Evolutionary conservation across 2,329 filamentous ascomycete species (phyloP).

Genomic region (Diplodia sapinea): DNA sequence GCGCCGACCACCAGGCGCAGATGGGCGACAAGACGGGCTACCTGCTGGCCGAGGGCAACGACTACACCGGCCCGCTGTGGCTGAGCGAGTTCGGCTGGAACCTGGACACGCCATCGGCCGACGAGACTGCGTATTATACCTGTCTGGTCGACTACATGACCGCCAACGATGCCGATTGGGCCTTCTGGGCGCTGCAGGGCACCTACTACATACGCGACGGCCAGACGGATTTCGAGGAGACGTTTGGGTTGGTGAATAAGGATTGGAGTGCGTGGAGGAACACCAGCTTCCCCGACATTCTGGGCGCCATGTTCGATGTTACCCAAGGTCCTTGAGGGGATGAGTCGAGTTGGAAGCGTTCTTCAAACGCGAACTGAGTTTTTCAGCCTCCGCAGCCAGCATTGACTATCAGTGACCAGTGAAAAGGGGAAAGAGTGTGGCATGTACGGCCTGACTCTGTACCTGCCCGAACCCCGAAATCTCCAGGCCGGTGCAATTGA

Average conservation of each 20-base stretch:
- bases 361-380: background rate
- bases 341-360: background rate
- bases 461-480: background rate
- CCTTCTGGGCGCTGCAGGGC: constrained; percentile 64
- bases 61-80: constrained; percentile 61
- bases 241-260: constrained; percentile 58
- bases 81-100: constrained; percentile 63
- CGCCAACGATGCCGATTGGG: constrained; percentile 65
- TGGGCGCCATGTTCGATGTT: constrained; percentile 50
- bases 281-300: constrained; percentile 41
- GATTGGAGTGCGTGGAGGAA: constrained; percentile 54
- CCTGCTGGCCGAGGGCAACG: constrained; percentile 55
- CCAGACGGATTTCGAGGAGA: constrained; percentile 59
- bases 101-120: constrained; percentile 51
- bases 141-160: constrained; percentile 62
- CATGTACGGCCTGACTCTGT: background rate
- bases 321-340: constrained; percentile 50
- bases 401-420: background rate
- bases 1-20: constrained; percentile 50
- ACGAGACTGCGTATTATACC: constrained; percentile 57
- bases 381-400: background rate
- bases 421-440: too few species aligned
- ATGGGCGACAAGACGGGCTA: constrained; percentile 60
- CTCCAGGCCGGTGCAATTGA: background rate
- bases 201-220: constrained; percentile 64